Evolutionary conservation across 2,329 filamentous ascomycete species (phyloP).

Genomic region (Aspergillus sergii): DNA sequence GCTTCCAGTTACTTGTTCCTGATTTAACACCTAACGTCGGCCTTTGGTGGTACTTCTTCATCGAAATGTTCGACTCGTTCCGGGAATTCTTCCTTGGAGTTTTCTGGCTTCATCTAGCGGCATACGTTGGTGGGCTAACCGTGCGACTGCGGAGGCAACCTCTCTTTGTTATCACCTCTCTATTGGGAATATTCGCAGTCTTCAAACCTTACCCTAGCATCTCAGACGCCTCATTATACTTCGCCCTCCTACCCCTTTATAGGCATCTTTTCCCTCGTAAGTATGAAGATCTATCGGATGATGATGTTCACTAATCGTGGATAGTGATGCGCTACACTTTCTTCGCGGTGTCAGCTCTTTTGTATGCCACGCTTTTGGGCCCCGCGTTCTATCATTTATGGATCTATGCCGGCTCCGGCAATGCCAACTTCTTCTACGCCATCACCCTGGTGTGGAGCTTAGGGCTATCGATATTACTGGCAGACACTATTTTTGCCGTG

Average conservation of each 20-base stretch:
- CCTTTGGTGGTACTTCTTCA: slow-evolving; percentile 99
- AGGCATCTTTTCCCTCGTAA: slow-evolving; percentile 84
- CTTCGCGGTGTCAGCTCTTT: slow-evolving; percentile 75
- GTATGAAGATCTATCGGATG: slow-evolving; percentile 31
- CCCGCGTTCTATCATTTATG: slow-evolving; percentile 96
- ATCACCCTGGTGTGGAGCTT: slow-evolving; percentile 98
- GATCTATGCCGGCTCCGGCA: slow-evolving; percentile 97
- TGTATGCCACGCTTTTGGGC: slow-evolving; percentile 86
- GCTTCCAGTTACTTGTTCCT: slow-evolving; percentile 84
- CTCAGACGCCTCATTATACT: slow-evolving; percentile 82
- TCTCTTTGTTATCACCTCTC: slow-evolving; percentile 78
- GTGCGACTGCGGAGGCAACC: slow-evolving; percentile 83
- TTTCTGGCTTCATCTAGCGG: slow-evolving; percentile 93
- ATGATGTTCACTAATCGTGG: slow-evolving; percentile 28
- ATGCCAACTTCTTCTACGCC: slow-evolving; percentile 99
- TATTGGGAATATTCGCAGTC: slow-evolving; percentile 86
- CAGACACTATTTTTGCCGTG: slow-evolving; percentile 84
- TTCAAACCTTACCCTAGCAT: slow-evolving; percentile 98
- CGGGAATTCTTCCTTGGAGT: slow-evolving; percentile 95
- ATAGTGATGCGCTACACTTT: slow-evolving; percentile 91
- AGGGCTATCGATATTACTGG: slow-evolving; percentile 81
- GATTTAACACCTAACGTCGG: slow-evolving; percentile 95
- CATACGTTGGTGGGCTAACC: slow-evolving; percentile 84
- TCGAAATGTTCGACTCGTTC: slow-evolving; percentile 99
- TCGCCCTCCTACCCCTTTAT: slow-evolving; percentile 81